Base-by-base conservation (phyloP, 2,329 filamentous ascomycete genomes). In the Trichoderma gracile region DNA sequence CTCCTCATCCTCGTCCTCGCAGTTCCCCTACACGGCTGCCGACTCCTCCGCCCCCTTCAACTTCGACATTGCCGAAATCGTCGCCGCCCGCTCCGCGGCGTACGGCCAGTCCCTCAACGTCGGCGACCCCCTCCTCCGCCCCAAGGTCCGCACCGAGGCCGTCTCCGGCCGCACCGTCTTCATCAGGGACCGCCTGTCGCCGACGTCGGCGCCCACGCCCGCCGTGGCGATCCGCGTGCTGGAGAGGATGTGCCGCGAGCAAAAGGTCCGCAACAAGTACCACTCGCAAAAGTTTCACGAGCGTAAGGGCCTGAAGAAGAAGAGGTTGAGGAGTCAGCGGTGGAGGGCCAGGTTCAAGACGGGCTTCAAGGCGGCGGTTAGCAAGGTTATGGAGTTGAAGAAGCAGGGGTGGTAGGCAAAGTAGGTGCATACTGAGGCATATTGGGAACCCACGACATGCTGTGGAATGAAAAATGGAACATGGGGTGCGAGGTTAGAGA, bases 301-400 rank as follows among this genome's bases (percentile, higher is more conserved):
- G 81, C 80, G 92, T 53, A 83, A 84, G 0, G 92, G 91, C 2
- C 71, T 92, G 71, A 92, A 90, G 84, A 83, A 88, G 76, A 96
- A 95, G 86, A 84, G 91, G 71, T 77, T 92, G 69, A 81, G 79
- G 75, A 87, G 85, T 66, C 81, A 89, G 80, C 81, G 91, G 67
- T 93, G 90, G 89, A 82, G 85, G 74, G 78, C 69, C 68, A 84
- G 86, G 66, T 95, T 94, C 77, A 87, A 85, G 80, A 74, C 75
- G 38, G 89, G 87, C 4, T 93, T 95, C 77, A 82, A 80, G 74
- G 82, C 83, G 5, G 85, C 86, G 12, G 84, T 91, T 8, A 74
- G 71, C 46, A 81, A 90, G 69, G 90, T 92, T 6, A 80, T 84
- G 72, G 84, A 90, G 74, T 80, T 96, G 78, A 89, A 85, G 70